phyloP scores from a whole-genome alignment of 225 moss, liverwort and hornwort species.

The Pseudoscleropodium purum region DNA sequence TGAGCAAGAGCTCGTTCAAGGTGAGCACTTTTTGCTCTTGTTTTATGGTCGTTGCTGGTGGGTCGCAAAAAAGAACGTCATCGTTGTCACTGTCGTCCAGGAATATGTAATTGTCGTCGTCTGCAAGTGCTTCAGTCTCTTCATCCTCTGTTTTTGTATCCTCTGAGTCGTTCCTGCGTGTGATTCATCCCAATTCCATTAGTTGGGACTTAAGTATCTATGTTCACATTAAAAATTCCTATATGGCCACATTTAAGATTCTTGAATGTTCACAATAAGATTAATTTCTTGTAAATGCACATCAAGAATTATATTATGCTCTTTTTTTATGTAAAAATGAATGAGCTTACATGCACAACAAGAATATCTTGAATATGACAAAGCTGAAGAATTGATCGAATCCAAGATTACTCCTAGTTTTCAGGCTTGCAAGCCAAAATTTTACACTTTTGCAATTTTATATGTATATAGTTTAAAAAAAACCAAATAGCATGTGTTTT shows the following conservation, averaged over 20 bases:
- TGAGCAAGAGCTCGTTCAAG: not conserved
- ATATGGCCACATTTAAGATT: too few species aligned
- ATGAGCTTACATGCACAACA: too few species aligned
- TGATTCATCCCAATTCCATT: not conserved
- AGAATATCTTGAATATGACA: not conserved
- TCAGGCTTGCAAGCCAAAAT: not conserved
- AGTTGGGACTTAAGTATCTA: not conserved
- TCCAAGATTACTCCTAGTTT: not conserved
- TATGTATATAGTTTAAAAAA: too few species aligned
- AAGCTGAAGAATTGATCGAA: not conserved
- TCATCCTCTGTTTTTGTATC: not conserved
- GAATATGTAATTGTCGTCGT: not conserved
- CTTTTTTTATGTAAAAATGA: not conserved
- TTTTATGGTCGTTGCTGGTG: not conserved
- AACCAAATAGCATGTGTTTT: not conserved
- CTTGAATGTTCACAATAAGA: not conserved
- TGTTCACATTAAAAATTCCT: not conserved
- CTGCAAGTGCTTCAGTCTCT: not conserved
- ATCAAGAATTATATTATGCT: not conserved
- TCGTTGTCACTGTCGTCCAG: conserved; percentile 7
- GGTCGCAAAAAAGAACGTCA: not conserved
- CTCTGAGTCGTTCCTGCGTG: not conserved
- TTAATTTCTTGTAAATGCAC: not conserved
- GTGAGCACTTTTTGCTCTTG: too few species aligned
- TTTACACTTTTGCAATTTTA: not conserved